These are phyloP conservation scores for Toxicodendron radicans DNA, from an alignment of 345 rosid species.

Conservation along the genomic window DNA sequence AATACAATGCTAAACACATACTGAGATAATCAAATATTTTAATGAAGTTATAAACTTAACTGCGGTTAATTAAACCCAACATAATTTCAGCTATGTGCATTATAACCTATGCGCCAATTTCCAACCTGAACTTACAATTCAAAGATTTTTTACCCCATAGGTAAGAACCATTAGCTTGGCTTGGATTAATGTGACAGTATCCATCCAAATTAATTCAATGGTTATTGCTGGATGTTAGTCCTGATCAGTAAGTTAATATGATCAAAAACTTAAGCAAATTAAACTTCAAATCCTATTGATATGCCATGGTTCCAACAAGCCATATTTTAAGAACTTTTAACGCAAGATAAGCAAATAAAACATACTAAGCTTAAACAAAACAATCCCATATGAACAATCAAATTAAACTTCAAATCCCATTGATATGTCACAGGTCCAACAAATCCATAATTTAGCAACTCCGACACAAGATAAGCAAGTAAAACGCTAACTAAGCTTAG, in stretches of 20 bases:
- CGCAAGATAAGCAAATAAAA: background rate
- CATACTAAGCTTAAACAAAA: background rate
- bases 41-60: background rate
- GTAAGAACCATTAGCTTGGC: no score
- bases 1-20: background rate
- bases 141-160: no score
- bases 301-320: no score
- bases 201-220: no score
- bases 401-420: no score
- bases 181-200: no score
- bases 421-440: no score
- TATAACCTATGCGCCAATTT: background rate
- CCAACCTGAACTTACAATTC: background rate
- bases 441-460: no score
- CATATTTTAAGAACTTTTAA: no score
- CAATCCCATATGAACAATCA: background rate
- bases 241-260: no score
- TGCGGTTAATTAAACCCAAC: background rate
- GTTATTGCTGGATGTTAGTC: background rate
- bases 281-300: slow-evolving; percentile 5
- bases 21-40: background rate
- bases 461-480: no score
- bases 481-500: no score
- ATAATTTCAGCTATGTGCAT: background rate
- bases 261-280: background rate